Conservation (phyloP, 2,329 filamentous ascomycete genomes). For the Endothia cerciana region DNA sequence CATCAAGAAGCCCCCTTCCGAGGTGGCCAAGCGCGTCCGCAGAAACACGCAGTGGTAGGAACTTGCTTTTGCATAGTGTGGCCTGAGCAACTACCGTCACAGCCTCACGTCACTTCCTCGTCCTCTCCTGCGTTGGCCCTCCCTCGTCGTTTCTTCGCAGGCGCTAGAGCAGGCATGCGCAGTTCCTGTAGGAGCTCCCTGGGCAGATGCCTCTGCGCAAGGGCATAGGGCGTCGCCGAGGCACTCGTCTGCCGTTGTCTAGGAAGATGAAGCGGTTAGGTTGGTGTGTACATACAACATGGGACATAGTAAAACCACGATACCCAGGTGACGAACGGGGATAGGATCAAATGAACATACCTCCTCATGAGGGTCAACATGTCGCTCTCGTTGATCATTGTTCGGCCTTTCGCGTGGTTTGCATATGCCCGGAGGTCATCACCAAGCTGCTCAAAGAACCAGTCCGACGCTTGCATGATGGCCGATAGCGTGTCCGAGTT, state of each 20-base stretch:
- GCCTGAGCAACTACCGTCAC: background rate
- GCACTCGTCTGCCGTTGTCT: conserved; percentile 79
- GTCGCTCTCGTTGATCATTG: conserved; percentile 84
- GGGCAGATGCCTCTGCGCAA: conserved; percentile 82
- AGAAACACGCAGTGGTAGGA: conserved; percentile 74
- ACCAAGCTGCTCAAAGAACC: conserved; percentile 88
- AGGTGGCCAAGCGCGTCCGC: conserved; percentile 73
- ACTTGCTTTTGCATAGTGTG: background rate
- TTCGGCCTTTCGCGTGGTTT: conserved; percentile 73
- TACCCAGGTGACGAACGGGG: conserved; percentile 22
- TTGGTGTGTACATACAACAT: conserved; percentile 11
- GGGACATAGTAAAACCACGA: conserved; percentile 22
- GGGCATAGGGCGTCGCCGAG: conserved; percentile 76
- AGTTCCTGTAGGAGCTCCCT: conserved; percentile 82
- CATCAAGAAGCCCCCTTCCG: conserved; percentile 79
- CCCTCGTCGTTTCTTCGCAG: conserved; percentile 49
- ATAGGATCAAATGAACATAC: conserved; percentile 54
- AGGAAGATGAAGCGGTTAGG: conserved; percentile 14
- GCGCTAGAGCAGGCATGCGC: conserved; percentile 66
- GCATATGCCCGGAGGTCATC: conserved; percentile 82
- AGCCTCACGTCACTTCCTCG: conserved; percentile 44
- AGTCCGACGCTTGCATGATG: conserved; percentile 80
- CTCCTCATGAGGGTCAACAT: conserved; percentile 81
- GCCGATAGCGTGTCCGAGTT: conserved; percentile 74
- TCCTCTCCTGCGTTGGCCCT: conserved; percentile 45